Conservation (phyloP, 192 early-diverging fungal species). For the Podila epigama region DNA sequence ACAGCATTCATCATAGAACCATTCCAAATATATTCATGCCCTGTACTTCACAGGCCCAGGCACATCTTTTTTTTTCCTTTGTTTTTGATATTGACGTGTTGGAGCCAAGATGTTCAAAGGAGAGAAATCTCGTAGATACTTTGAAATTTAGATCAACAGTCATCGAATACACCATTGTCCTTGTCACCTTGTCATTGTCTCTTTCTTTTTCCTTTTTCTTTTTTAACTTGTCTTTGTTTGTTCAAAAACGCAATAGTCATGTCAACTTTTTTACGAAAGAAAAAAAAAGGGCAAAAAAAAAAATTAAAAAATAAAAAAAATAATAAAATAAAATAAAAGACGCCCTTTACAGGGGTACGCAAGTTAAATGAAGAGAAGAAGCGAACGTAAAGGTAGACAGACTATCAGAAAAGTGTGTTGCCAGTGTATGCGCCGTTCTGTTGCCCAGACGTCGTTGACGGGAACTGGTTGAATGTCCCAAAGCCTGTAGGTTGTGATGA, state of each 20-base stretch:
- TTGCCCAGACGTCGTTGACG: constrained; percentile 1
- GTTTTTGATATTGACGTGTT: neutral
- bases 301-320: neutral
- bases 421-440: constrained; percentile 21
- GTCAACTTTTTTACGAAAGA: neutral
- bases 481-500: constrained; percentile 37
- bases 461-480: constrained; percentile 20
- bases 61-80: neutral
- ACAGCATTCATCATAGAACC: no score
- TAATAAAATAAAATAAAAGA: neutral
- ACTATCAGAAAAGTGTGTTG: constrained; percentile 28
- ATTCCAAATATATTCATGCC: no score
- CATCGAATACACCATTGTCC: no score
- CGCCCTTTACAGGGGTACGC: neutral
- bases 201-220: no score
- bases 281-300: neutral
- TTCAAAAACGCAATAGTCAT: no score
- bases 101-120: no score
- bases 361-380: neutral
- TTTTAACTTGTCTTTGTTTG: no score
- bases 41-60: no score
- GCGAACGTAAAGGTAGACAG: neutral
- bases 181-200: no score
- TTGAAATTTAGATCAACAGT: no score
- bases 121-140: no score